Percentiles rank a stretch among this genome's conserved stretches.
These are phyloP conservation scores for Vitis rotundifolia DNA, from an alignment of 164 flowering plant species.

Conservation along the genomic window DNA sequence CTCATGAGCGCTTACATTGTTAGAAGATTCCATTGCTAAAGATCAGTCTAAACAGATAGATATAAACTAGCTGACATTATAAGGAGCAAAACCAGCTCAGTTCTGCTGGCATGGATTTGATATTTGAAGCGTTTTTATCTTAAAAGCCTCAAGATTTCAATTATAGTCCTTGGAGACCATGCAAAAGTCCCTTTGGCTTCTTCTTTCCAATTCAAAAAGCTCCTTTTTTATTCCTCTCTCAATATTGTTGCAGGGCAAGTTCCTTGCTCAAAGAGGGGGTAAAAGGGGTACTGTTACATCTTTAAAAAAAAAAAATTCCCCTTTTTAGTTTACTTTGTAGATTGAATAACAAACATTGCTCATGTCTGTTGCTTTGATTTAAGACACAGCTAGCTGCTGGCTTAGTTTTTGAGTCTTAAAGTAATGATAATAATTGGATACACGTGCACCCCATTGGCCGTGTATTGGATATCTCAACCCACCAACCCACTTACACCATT, in stretches of 20 bases:
- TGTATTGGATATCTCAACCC: too few relatives aligned
- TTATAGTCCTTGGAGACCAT: slow-evolving; percentile 66
- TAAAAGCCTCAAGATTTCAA: slow-evolving; percentile 51
- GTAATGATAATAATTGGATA: slow-evolving; percentile 8
- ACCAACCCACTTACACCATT: too few relatives aligned
- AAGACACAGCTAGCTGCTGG: slow-evolving; percentile 22
- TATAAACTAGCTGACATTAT: slow-evolving; percentile 40
- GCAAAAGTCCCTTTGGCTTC: slow-evolving; percentile 45
- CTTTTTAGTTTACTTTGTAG: slow-evolving; percentile 10
- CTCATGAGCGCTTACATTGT: slow-evolving; percentile 20
- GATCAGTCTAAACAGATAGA: slow-evolving; percentile 25
- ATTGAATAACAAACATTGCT: slow-evolving; percentile 17
- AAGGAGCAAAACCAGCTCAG: slow-evolving; percentile 38
- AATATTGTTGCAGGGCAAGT: too few relatives aligned
- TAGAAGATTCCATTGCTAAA: slow-evolving; percentile 47
- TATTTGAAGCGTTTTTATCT: slow-evolving; percentile 19
- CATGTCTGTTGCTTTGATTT: slow-evolving; percentile 24
- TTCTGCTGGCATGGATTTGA: slow-evolving; percentile 45
- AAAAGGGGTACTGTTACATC: neutral
- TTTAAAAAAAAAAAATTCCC: neutral
- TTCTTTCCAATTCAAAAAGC: slow-evolving; percentile 30
- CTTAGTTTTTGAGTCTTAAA: slow-evolving; percentile 13
- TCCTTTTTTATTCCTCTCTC: slow-evolving; percentile 14
- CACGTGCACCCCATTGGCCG: slow-evolving; percentile 30
- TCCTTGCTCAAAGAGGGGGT: neutral